Base-by-base conservation (phyloP, 345 rosid genomes). In the Linum lewisii region DNA sequence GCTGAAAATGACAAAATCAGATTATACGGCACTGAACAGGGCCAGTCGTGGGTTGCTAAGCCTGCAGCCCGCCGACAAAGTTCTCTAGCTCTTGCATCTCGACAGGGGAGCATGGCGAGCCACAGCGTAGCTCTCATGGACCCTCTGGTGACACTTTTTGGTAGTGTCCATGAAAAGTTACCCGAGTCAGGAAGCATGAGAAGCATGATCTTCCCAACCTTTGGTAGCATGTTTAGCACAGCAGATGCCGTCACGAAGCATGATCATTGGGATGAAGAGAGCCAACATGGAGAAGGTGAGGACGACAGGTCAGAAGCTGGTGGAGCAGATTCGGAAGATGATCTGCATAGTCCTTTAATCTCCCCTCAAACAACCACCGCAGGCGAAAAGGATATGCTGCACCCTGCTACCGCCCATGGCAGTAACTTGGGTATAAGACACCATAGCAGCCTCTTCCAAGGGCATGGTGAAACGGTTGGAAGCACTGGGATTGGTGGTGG, bases 401-500 rank as follows among this genome's bases (percentile, higher is more conserved):
- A n/a, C n/a, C n/a, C n/a, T n/a, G n/a, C n/a, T n/a, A n/a, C n/a
- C n/a, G 64, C 83, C 54, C 80, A 73, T 6, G 95, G 83, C 55
- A 87, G 95, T 65, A 70, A 75, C 58, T 54, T 81, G 20, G 76
- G 84, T 78, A 82, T 83, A 81, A 78, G 97, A 55, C 82, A 72
- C 8, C 81, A 75, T 52, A 83, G 95, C 69, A 88, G 86, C 7
- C 89, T 92, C 20, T 61, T 73, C 64, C 84, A 82, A 61, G 95
- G 86, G 34, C 58, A 61, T 21, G 89, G 81, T 9, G 96, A 88
- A 54, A 72, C 77, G 54, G 84, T 62, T 18, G 69, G 83, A 47
- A 69, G 86, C 45, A 78, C 90, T 56, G 98, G 95, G n/a, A 88
- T 92, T 58, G 96, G 98, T 53, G 88, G 95, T 22, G 97, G 97